Evolutionary conservation across 169 alveolate species (phyloP).

Genomic region (Plasmodium knowlesi): DNA sequence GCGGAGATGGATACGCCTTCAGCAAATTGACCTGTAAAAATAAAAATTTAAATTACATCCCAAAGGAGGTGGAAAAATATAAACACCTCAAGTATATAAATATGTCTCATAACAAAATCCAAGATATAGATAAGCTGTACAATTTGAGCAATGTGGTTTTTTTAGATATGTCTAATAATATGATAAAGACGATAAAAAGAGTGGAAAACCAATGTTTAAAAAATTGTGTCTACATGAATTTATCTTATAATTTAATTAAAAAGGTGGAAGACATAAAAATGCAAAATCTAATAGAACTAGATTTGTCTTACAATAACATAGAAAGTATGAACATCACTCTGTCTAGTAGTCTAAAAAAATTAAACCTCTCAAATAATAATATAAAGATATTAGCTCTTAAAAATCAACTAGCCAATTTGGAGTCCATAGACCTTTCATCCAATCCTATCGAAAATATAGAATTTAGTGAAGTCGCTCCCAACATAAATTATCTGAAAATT

Average conservation of each 20-base stretch:
- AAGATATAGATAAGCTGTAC: slow-evolving; percentile 17
- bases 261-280: slow-evolving; percentile 24
- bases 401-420: slow-evolving; percentile 28
- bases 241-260: slow-evolving; percentile 40
- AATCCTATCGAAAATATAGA: slow-evolving; percentile 54
- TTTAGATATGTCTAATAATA: slow-evolving; percentile 49
- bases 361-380: slow-evolving; percentile 39
- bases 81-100: slow-evolving; percentile 48
- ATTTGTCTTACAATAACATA: slow-evolving; percentile 37
- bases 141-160: slow-evolving; percentile 5
- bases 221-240: slow-evolving; percentile 45
- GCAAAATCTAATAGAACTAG: slow-evolving; percentile 17
- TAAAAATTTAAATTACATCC: slow-evolving; percentile 18
- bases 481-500: slow-evolving; percentile 23
- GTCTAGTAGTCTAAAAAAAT: slow-evolving; percentile 18
- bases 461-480: slow-evolving; percentile 16
- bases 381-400: slow-evolving; percentile 35
- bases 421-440: slow-evolving; percentile 41
- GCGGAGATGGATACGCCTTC: slow-evolving; percentile 62
- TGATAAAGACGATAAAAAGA: slow-evolving; percentile 3
- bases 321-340: slow-evolving; percentile 4
- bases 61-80: slow-evolving; percentile 33
- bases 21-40: slow-evolving; percentile 39
- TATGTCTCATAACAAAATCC: slow-evolving; percentile 55
- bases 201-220: neutral